Conservation (phyloP, 2,329 filamentous ascomycete species). For the Aaosphaeria arxii region DNA sequence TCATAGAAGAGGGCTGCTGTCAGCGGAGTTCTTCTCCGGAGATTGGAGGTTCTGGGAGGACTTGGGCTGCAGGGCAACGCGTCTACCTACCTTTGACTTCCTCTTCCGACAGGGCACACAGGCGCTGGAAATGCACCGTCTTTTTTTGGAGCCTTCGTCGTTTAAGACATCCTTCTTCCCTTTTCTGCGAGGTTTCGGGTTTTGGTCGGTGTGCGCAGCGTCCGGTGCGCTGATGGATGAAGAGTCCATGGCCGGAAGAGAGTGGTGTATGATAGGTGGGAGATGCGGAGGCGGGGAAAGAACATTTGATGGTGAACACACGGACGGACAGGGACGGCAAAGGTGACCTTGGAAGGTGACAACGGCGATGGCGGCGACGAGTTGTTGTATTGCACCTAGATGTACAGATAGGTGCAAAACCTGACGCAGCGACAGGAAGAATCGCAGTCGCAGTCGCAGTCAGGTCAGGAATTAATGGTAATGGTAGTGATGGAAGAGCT, state of each 20-base stretch:
- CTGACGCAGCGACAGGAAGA: too few species aligned
- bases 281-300: neutral
- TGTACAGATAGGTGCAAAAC: too few species aligned
- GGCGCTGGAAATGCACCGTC: slow-evolving; percentile 41
- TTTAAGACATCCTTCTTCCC: slow-evolving; percentile 31
- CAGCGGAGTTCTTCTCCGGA: slow-evolving; percentile 9
- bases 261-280: neutral
- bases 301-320: neutral
- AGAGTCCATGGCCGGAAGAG: slow-evolving; percentile 4
- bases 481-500: too few species aligned
- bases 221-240: slow-evolving; percentile 1
- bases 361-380: too few species aligned
- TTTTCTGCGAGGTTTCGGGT: slow-evolving; percentile 30
- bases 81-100: slow-evolving; percentile 38
- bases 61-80: neutral
- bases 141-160: slow-evolving; percentile 43
- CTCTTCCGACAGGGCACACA: slow-evolving; percentile 41
- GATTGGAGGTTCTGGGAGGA: slow-evolving; percentile 1
- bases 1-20: slow-evolving; percentile 1
- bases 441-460: too few species aligned
- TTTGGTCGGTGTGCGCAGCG: slow-evolving; percentile 2
- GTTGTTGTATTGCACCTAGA: too few species aligned
- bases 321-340: neutral
- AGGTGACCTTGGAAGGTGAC: too few species aligned
- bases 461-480: too few species aligned